Conservation (phyloP, 768 basidiomycete genomes). For the Lyophyllum atratum region DNA sequence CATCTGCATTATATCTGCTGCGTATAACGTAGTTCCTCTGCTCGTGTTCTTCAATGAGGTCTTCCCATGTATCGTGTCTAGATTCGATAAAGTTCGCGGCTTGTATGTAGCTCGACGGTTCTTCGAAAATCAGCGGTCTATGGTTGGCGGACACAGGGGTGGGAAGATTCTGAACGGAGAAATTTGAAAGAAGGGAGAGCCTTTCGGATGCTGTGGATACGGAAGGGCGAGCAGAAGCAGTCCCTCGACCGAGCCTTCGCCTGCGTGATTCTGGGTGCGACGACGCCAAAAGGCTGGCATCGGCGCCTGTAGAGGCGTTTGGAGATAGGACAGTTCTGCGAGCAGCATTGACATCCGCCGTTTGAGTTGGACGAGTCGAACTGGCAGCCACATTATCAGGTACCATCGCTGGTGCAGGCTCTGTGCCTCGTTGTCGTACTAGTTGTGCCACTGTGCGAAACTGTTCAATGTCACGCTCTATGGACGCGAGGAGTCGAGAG, state of each 20-base stretch:
- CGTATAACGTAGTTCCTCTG: constrained; percentile 36
- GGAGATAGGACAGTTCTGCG: constrained; percentile 14
- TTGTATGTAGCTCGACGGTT: constrained; percentile 36
- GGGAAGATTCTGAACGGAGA: constrained; percentile 40
- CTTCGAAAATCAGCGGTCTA: constrained; percentile 42
- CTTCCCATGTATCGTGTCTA: constrained; percentile 1
- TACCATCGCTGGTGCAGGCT: constrained; percentile 19
- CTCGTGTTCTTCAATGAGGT: constrained; percentile 16
- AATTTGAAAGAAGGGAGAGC: constrained; percentile 42
- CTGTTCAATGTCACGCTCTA: constrained; percentile 28
- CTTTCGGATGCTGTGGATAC: constrained; percentile 29
- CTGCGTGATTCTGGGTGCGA: constrained; percentile 22
- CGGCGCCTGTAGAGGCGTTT: background rate
- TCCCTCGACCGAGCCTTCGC: constrained; percentile 16
- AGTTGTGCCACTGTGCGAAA: constrained; percentile 19
- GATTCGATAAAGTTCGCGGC: constrained; percentile 13
- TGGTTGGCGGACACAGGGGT: constrained; percentile 34
- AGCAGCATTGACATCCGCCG: constrained; percentile 18
- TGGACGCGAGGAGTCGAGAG: constrained; percentile 13
- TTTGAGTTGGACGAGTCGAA: constrained; percentile 18
- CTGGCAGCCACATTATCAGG: background rate
- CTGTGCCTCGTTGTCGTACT: constrained; percentile 23
- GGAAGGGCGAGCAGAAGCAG: constrained; percentile 22
- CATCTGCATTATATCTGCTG: constrained; percentile 34
- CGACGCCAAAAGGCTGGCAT: constrained; percentile 4